These are phyloP conservation scores for Clitopilus passeckerianus DNA, from an alignment of 768 basidiomycete species.

Conservation along the genomic window DNA sequence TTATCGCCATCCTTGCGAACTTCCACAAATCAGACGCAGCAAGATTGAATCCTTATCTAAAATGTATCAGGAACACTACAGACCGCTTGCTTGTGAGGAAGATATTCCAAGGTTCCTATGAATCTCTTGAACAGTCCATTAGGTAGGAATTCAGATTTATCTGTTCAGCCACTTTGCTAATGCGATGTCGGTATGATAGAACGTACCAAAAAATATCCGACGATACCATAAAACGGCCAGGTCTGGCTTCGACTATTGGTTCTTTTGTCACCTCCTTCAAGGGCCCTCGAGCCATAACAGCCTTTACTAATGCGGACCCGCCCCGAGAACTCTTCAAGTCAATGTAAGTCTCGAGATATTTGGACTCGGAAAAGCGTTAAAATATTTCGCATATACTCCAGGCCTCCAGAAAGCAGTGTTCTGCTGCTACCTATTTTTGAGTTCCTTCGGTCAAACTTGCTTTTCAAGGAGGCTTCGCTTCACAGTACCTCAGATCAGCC, in stretches of 20 bases:
- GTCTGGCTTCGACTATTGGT: slow-evolving; percentile 44
- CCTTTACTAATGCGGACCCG: slow-evolving; percentile 34
- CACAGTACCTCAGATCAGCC: slow-evolving; percentile 19
- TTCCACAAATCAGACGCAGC: slow-evolving; percentile 72
- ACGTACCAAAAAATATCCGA: slow-evolving; percentile 52
- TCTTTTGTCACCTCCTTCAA: slow-evolving; percentile 47
- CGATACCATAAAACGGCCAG: slow-evolving; percentile 39
- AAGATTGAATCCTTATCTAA: slow-evolving; percentile 62
- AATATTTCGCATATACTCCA: no score
- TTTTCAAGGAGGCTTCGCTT: slow-evolving; percentile 44
- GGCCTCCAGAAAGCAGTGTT: slow-evolving; percentile 59
- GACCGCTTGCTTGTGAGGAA: slow-evolving; percentile 52
- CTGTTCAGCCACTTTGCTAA: neutral
- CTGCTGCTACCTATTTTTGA: slow-evolving; percentile 59
- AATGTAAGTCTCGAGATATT: slow-evolving; percentile 33
- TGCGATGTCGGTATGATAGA: slow-evolving; percentile 23
- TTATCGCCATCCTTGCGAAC: slow-evolving; percentile 62
- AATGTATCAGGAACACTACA: slow-evolving; percentile 38
- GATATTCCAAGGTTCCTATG: slow-evolving; percentile 53
- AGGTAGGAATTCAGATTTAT: slow-evolving; percentile 31
- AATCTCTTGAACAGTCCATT: slow-evolving; percentile 42
- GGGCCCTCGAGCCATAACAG: slow-evolving; percentile 48
- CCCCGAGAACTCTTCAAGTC: slow-evolving; percentile 52
- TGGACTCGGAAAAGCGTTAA: no score
- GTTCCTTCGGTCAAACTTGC: slow-evolving; percentile 44